Evolutionary conservation across 768 basidiomycete genomes (phyloP), one percentile per base, ranked within the genome.

Genomic region (Ramaria sp.): DNA sequence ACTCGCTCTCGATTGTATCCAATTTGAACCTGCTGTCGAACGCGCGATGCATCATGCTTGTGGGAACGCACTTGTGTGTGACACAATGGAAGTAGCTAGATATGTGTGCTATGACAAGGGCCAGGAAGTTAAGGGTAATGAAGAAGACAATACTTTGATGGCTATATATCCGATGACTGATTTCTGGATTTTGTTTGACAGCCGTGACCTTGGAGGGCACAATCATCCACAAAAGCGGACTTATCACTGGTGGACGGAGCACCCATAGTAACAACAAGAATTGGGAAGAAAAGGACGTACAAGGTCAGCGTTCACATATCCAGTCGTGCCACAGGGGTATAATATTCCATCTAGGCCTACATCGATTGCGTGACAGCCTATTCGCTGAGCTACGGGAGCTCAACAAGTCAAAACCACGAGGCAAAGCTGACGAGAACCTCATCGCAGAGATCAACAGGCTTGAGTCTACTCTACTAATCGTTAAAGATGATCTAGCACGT

Each of bases 151-250:
- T 10, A 18, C 16, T 8, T 41, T 48, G 28, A 5, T 3, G 22
- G 15, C 16, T 49, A n/a, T n/a, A n/a, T n/a, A n/a, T n/a, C 24
- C 12, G 39, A 5, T 30, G 3, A 16, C 49, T 34, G 53, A 34
- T 28, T 9, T 18, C 24, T 18, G 6, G 1, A 32, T 42, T 42
- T 39, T 28, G 12, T 5, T 34, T 51, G 44, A 32, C 55, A 94
- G 96, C 94, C 57, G 96, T 99, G 20, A 96, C 96, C 0, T 72
- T 99, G 41, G 94, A 98, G 42, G 96, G 96, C 0, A 98, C 94
- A 2, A 73, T 99, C 57, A 97, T 99, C 45, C 96, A 99, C 68
- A 94, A 94, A 72, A 93, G 90, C 60, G 96, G 96, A 57, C 71
- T 95, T 45, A 98, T 99, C 64, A 99, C 96, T 32, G 96, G 96